A percentile compares a stretch with the other conserved stretches of the same genome.
phyloP scores from a whole-genome alignment of 2,329 filamentous ascomycete genomes.

The Fusarium keratoplasticum region DNA sequence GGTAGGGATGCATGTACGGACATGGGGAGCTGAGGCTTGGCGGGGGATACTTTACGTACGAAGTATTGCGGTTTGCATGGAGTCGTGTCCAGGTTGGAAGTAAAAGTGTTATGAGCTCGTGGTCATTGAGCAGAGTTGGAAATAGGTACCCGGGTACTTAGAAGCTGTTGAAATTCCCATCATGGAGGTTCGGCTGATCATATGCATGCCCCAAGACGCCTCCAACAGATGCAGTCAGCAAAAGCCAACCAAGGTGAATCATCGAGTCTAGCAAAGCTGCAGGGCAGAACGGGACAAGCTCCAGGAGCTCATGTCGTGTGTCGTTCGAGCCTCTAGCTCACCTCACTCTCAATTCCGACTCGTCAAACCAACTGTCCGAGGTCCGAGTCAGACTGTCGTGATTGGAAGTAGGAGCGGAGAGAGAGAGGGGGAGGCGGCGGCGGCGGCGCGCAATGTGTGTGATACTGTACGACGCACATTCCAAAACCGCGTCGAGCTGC shows the following conservation, averaged over 20 bases:
- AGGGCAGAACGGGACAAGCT: neutral
- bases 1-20: slow-evolving; percentile 4
- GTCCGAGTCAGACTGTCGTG: slow-evolving; percentile 16
- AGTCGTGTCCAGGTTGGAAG: neutral
- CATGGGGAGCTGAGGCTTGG: slow-evolving; percentile 3
- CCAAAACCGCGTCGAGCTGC: neutral
- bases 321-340: slow-evolving; percentile 15
- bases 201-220: neutral
- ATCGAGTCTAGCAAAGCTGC: neutral
- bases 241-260: neutral
- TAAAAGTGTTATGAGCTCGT: neutral
- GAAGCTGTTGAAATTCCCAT: neutral
- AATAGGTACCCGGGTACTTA: neutral
- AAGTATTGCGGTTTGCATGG: slow-evolving; percentile 11
- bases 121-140: neutral
- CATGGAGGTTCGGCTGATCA: neutral
- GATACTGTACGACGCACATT: slow-evolving; percentile 10
- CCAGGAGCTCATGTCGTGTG: neutral
- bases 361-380: neutral
- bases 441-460: neutral
- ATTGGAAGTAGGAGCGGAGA: slow-evolving; percentile 5
- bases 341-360: neutral
- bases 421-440: neutral
- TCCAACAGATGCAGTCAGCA: neutral
- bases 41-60: slow-evolving; percentile 8